Percentiles rank a stretch among this genome's conserved stretches.
These are phyloP conservation scores for Penicillium frequentans DNA, from an alignment of 2,329 filamentous ascomycete species.

Conservation along the genomic window DNA sequence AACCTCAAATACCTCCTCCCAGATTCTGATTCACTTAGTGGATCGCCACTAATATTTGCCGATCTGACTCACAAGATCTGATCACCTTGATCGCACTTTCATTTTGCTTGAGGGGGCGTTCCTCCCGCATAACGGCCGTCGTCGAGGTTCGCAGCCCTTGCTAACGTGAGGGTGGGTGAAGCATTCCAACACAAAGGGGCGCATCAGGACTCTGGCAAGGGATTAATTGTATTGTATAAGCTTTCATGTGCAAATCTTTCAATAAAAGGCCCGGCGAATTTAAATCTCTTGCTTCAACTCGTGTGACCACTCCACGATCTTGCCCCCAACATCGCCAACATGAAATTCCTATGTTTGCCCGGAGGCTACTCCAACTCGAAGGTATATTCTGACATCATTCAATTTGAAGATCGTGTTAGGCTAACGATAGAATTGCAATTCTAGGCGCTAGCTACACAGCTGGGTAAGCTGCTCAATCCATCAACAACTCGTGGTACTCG, in stretches of 20 bases:
- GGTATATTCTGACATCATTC: constrained; percentile 7
- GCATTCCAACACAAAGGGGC: constrained; percentile 19
- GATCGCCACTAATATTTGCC: neutral
- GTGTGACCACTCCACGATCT: neutral
- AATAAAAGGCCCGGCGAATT: neutral
- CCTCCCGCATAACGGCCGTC: neutral
- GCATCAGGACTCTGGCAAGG: constrained; percentile 10
- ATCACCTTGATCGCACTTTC: neutral
- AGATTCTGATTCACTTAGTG: neutral
- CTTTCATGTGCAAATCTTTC: constrained; percentile 2
- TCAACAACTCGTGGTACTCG: neutral
- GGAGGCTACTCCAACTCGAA: constrained; percentile 22
- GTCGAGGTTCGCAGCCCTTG: constrained; percentile 13
- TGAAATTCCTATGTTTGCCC: constrained; percentile 24
- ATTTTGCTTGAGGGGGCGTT: neutral
- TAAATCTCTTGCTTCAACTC: neutral
- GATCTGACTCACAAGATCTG: neutral
- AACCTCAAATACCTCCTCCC: neutral
- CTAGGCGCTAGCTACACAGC: constrained; percentile 17
- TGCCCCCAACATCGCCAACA: constrained; percentile 1
- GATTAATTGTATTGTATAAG: neutral
- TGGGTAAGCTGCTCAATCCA: constrained; percentile 11
- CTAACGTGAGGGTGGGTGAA: constrained; percentile 23
- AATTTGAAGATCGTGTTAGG: neutral
- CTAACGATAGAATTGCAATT: neutral